Conservation (phyloP, 2,329 filamentous ascomycete genomes). For the Tolypocladium endophyticum region DNA sequence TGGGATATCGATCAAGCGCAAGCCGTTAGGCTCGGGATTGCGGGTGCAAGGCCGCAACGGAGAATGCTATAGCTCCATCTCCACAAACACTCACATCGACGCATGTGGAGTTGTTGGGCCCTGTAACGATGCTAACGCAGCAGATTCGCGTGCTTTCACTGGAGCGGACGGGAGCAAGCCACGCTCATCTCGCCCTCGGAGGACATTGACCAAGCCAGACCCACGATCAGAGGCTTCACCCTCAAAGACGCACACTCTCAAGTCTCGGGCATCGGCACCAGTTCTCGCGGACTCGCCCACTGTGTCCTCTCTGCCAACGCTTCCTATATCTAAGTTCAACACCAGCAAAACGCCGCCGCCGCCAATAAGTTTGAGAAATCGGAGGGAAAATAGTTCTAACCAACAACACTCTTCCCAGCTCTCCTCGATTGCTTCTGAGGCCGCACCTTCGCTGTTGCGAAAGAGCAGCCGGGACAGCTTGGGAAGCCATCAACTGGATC, state of each 20-base stretch:
- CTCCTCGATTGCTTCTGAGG: neutral
- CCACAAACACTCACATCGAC: neutral
- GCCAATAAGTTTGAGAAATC: constrained; percentile 32
- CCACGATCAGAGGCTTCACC: neutral
- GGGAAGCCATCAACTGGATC: neutral
- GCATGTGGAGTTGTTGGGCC: neutral
- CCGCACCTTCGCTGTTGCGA: neutral
- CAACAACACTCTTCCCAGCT: constrained; percentile 6
- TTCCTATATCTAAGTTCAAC: constrained; percentile 1
- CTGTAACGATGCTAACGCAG: neutral
- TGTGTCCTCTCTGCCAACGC: constrained; percentile 7
- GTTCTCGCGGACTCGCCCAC: constrained; percentile 10
- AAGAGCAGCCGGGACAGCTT: neutral
- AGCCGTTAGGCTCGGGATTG: neutral
- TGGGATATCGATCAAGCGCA: constrained; percentile 4
- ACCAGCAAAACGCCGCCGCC: constrained; percentile 24
- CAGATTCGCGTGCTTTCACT: neutral
- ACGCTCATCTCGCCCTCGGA: too few relatives aligned
- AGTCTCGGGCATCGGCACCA: constrained; percentile 12
- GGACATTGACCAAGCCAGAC: neutral
- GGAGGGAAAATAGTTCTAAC: constrained; percentile 17
- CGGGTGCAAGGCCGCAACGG: neutral
- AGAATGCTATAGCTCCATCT: neutral
- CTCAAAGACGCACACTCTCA: neutral
- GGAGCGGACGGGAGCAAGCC: too few relatives aligned